Conservation (phyloP, 2,329 filamentous ascomycete species). For the Claviceps lovelessii region DNA sequence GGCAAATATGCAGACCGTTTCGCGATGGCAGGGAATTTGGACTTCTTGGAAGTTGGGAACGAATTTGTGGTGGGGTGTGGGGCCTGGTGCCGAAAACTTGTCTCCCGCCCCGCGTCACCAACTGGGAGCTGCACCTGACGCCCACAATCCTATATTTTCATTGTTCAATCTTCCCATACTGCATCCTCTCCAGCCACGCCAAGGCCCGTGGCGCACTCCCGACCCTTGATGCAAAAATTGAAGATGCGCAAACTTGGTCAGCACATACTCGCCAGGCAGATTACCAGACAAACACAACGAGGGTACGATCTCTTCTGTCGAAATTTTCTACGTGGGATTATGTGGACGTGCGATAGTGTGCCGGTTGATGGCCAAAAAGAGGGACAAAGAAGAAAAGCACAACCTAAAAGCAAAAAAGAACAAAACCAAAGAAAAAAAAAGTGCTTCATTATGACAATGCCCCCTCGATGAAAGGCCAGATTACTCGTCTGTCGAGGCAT, state of each 20-base stretch:
- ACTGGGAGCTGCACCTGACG: slow-evolving; percentile 1
- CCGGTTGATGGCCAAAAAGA: not conserved
- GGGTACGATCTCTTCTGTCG: not conserved
- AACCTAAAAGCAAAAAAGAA: not conserved
- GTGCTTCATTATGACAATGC: not conserved
- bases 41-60: slow-evolving; percentile 12
- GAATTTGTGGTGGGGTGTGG: slow-evolving; percentile 31
- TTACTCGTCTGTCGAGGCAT: not conserved
- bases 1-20: slow-evolving; percentile 6
- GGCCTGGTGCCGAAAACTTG: slow-evolving; percentile 15
- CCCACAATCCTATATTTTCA: slow-evolving; percentile 4
- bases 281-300: not conserved
- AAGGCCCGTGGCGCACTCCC: too few species aligned
- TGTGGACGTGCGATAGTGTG: not conserved
- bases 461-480: not conserved
- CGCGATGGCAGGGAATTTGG: slow-evolving; percentile 19
- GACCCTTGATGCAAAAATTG: not conserved
- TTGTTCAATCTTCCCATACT: not conserved
- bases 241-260: not conserved
- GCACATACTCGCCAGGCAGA: too few species aligned
- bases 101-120: slow-evolving; percentile 15
- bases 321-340: not conserved
- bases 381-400: not conserved
- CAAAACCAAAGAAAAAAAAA: not conserved
- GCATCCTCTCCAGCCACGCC: not conserved